Base-by-base conservation (phyloP, 2,329 filamentous ascomycete genomes). In the Meredithiella fracta region DNA sequence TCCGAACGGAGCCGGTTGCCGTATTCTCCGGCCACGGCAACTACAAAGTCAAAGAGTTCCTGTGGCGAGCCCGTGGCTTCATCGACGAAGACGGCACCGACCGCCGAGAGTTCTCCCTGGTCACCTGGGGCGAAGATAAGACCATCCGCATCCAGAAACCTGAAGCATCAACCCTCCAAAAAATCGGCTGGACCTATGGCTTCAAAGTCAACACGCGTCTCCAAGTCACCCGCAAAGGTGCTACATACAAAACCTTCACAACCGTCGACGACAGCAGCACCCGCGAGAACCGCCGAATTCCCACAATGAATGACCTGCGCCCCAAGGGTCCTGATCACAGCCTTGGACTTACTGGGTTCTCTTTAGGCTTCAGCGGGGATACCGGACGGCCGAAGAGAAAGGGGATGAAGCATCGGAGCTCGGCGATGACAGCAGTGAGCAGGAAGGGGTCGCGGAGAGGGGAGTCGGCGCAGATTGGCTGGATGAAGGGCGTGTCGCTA, bases 71-170 rank as follows among this genome's bases (percentile, higher is more conserved):
- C 51, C 80, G 90, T 56, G 90, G 90, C 38, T 69, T 69, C 15
- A 73, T 83, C 20, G 76, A 77, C 17, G 76, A 79, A 15, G 78
- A 87, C 55, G 76, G 78, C n/a, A 69, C 84, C 49, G 90, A 96
- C 63, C 74, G 89, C 60, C 80, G 91, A 62, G 90, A 96, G 54
- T 96, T 95, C 60, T 90, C 96, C 66, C 74, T 96, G 17, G 86
- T 96, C 0, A 90, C 90, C 0, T 96, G 90, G 90, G 89, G 89
- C 25, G 83, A 86, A 51, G 91, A 96, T 66, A 85, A 85, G 61
- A 79, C 89, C 63, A 72, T 96, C 29, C 82, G 85, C 51, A 73
- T 96, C 26, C 86, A 94, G 64, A 82, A 80, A 51, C 77, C 89
- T 20, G 77, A 86, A 42, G 70, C 79, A 1, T 71, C 80, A 25